Percentiles rank a stretch among this genome's conserved stretches.
Evolutionary conservation across 345 rosid genomes (phyloP).

Genomic region (Eucalyptus sp.): DNA sequence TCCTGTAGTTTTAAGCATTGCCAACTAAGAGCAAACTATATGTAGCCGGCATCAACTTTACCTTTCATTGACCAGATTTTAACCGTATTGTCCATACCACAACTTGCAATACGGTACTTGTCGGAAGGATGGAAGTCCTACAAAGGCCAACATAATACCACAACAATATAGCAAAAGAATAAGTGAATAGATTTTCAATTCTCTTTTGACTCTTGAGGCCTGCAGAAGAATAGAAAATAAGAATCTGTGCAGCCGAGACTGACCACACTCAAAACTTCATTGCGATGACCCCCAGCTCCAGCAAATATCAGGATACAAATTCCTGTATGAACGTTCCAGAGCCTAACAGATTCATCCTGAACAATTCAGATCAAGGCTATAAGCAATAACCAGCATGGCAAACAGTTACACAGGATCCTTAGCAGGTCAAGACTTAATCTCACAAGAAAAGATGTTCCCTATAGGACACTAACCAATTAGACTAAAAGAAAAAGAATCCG

Average conservation of each 20-base stretch:
- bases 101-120: slow-evolving; percentile 75
- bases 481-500: not conserved
- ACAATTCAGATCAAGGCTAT: not conserved
- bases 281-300: slow-evolving; percentile 98
- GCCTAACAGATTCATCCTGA: slow-evolving; percentile 93
- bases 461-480: not conserved
- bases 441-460: not conserved
- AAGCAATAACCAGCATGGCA: not conserved
- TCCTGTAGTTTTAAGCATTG: not conserved
- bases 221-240: not conserved
- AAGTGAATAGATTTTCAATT: not conserved
- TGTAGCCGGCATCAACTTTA: not conserved
- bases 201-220: not conserved
- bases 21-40: not conserved
- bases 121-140: slow-evolving; percentile 96
- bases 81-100: slow-evolving; percentile 95
- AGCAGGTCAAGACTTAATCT: not conserved
- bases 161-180: not conserved
- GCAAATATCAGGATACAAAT: slow-evolving; percentile 93
- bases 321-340: slow-evolving; percentile 96
- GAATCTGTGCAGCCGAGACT: not conserved
- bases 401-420: not conserved
- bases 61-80: slow-evolving; percentile 99
- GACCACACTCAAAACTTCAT: slow-evolving; percentile 96
- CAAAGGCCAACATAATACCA: not conserved